Percentiles rank a stretch among this genome's conserved stretches.
Conservation (phyloP, 202 grass and related monocot species). For the Hordeum pubiflorum region DNA sequence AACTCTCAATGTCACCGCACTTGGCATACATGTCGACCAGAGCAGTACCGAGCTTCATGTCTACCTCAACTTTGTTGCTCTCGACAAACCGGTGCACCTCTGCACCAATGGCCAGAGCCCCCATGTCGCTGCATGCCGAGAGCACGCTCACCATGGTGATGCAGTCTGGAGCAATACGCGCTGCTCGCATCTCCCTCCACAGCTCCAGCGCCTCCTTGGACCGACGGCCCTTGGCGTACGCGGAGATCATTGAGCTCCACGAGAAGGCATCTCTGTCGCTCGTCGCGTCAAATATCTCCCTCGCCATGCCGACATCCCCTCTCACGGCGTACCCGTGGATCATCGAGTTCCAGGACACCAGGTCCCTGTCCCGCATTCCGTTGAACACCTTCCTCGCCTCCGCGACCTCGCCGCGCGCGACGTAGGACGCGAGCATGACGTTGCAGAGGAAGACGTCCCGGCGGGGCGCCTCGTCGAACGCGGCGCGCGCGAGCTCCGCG, state of each 20-base stretch:
- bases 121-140: constrained; percentile 36
- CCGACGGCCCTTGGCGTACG: constrained; percentile 31
- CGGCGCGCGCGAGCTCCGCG: constrained; percentile 24
- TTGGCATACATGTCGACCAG: constrained; percentile 86
- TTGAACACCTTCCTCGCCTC: constrained; percentile 54
- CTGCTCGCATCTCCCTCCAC: constrained; percentile 35
- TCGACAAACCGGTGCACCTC: constrained; percentile 41
- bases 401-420: constrained; percentile 14
- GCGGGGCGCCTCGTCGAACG: constrained; percentile 47
- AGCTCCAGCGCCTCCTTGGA: constrained; percentile 48
- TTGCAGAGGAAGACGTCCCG: constrained; percentile 55
- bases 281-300: constrained; percentile 47
- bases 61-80: constrained; percentile 27
- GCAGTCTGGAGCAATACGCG: constrained; percentile 26
- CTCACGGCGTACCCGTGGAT: constrained; percentile 49
- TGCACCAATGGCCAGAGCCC: constrained; percentile 27
- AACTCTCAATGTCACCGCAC: constrained; percentile 55
- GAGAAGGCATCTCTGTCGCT: constrained; percentile 39
- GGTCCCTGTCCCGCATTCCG: constrained; percentile 43
- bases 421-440: constrained; percentile 51
- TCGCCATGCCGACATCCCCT: constrained; percentile 32
- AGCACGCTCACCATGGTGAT: constrained; percentile 62
- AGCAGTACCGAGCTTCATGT: constrained; percentile 59
- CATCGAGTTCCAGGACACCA: constrained; percentile 73
- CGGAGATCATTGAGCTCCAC: constrained; percentile 68